Evolutionary conservation across 345 rosid genomes (phyloP), one percentile per base, ranked within the genome.

Genomic region (Eutrema heterophyllum): DNA sequence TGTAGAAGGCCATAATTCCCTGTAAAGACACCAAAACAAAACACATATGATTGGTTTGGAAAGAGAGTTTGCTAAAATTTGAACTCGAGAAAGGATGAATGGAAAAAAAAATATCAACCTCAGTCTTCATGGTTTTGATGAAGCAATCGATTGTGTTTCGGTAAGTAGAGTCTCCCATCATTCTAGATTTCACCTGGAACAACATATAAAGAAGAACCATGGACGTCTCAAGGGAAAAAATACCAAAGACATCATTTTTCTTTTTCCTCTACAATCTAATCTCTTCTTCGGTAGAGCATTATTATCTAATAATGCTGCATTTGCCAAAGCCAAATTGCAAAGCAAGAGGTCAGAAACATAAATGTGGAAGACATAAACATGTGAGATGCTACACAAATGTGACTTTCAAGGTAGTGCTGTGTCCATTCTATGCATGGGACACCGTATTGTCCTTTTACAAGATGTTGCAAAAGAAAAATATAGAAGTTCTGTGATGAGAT

Each of bases 81-180:
- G 64, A 75, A 8, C 30, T 15, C 27, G 8, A 44, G 45, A 30
- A 52, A 9, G 8, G 16, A 11, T 68, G 12, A 29, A 0, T 18
- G 12, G 30, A 10, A 44, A 64, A 44, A 64, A 36, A 59, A 72
- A 63, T 64, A 90, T 35, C 0, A 68, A 76, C 99, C 91, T 95
- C 99, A 10, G 84, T 83, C 82, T 85, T 92, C 89, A 88, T 67
- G 39, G 99, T 95, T 83, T 85, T 95, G 72, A 87, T 38, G 79
- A 95, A 92, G 82, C 99, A 95, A 78, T 95, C 99, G 8, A 90
- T 38, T 44, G 99, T 95, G 83, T 78, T 95, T 75, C 76, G 89
- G 85, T 88, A 92, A 71, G 91, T 82, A 55, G 97, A 81, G 79
- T 95, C 99, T 61, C 99, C 99, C 97, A 95, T 90, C 99, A 95